Evolutionary conservation across 2,329 filamentous ascomycete genomes (phyloP), one percentile per base, ranked within the genome.

Genomic region (Rhinocladiella mackenziei): DNA sequence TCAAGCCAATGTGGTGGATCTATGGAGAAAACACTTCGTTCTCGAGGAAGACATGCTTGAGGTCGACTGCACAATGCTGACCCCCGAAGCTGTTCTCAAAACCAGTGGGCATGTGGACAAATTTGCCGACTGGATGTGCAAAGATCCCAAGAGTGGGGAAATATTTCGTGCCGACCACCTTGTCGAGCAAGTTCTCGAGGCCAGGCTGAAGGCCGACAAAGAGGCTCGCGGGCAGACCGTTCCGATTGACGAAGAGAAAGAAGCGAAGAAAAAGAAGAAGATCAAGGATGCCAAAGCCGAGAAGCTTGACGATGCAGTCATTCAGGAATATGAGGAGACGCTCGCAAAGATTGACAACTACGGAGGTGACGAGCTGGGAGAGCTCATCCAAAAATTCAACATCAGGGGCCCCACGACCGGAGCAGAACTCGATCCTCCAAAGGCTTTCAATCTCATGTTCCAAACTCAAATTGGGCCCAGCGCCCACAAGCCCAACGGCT

Each of bases 91-190:
- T 35, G 87, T 98, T 26, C 79, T 98, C 62, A 94, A 97, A 77
- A 95, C 91, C 41, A 86, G 81, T 65, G 92, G 92, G 54, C 92
- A 98, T 71, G 92, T 97, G 55, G 91, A 96, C 68, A 94, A 94
- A 69, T 97, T 97, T 62, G 86, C 88, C 68, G 91, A 97, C 67
- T 97, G 86, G 87, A 96, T 97, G 89, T 95, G 87, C 81, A 95
- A 94, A 70, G 92, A 98, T 67, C 88, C 91, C 53, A 94, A 94
- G 77, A 95, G 84, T 60, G 92, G 92, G 64, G 92, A 98, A 67
- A 95, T 96, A 62, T 81, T 98, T 65, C 82, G 92, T 58, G 89
- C 92, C 46, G 92, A 98, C 64, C 92, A 98, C 72, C 80, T 97
- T 60, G 89, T 98, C 56, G 89, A 97, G 75, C 87, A 94, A 59